Evolutionary conservation across 1,284 basidiomycete species (phyloP).

Genomic region (Marasmius fiardii): DNA sequence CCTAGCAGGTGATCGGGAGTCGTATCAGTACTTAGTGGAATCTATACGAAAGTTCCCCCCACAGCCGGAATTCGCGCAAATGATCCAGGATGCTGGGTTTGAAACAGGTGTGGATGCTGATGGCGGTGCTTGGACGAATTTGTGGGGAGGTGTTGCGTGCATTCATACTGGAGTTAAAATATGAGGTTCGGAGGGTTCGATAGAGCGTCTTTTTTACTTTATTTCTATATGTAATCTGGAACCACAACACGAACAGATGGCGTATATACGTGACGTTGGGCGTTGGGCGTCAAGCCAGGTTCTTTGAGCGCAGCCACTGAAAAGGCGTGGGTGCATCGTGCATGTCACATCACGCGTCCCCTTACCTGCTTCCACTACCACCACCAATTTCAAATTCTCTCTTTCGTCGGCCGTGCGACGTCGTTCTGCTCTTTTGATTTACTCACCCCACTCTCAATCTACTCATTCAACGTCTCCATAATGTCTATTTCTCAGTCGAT

Average conservation of each 20-base stretch:
- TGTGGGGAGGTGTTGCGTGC: conserved; percentile 85
- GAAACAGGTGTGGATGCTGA: conserved; percentile 74
- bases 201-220: background rate
- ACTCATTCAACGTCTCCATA: background rate
- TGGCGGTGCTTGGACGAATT: conserved; percentile 85
- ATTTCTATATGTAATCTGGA: background rate
- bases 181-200: conserved; percentile 28
- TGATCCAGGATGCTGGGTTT: conserved; percentile 89
- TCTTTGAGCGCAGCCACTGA: background rate
- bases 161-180: conserved; percentile 86
- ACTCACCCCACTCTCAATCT: background rate
- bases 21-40: conserved; percentile 98
- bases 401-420: background rate
- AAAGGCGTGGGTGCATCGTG: background rate
- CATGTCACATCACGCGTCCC: conserved; percentile 1
- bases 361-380: background rate
- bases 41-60: conserved; percentile 94
- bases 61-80: conserved; percentile 86
- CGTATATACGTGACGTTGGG: no score
- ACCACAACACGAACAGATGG: no score
- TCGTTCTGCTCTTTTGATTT: background rate
- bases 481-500: conserved; percentile 18
- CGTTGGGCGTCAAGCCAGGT: background rate
- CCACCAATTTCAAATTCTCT: no score
- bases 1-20: conserved; percentile 91